phyloP scores from a whole-genome alignment of 345 rosid species.

The Acer campestre region DNA sequence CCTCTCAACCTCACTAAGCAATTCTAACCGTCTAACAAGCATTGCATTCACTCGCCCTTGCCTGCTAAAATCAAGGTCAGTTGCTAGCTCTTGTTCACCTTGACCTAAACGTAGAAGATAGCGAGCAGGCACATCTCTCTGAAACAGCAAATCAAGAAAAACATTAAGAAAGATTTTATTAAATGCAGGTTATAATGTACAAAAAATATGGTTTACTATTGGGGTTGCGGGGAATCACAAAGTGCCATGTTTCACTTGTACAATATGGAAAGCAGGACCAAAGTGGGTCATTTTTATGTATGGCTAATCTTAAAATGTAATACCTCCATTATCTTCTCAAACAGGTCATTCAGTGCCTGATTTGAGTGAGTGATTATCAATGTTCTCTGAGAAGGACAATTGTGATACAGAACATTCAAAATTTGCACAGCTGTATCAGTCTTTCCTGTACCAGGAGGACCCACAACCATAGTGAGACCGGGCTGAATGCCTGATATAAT shows the following conservation, averaged over 20 bases:
- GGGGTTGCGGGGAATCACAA: slow-evolving; percentile 1
- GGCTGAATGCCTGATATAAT: slow-evolving; percentile 98
- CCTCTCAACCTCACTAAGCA: slow-evolving; percentile 93
- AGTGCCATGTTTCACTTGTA: background rate
- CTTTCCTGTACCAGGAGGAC: slow-evolving; percentile 99
- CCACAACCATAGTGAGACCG: slow-evolving; percentile 97
- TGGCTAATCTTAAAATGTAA: slow-evolving; percentile 11
- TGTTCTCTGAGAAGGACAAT: slow-evolving; percentile 97
- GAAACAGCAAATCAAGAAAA: slow-evolving; percentile 33
- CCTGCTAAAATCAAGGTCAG: slow-evolving; percentile 97
- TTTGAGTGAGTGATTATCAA: slow-evolving; percentile 96
- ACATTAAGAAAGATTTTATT: slow-evolving; percentile 17
- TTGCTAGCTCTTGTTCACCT: slow-evolving; percentile 99
- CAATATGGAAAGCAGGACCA: background rate
- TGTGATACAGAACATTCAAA: slow-evolving; percentile 92
- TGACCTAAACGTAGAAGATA: slow-evolving; percentile 99
- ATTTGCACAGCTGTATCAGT: slow-evolving; percentile 99
- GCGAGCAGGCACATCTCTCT: slow-evolving; percentile 99
- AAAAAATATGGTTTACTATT: slow-evolving; percentile 8
- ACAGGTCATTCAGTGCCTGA: slow-evolving; percentile 98
- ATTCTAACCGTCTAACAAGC: slow-evolving; percentile 94
- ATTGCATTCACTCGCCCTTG: slow-evolving; percentile 98
- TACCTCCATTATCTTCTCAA: slow-evolving; percentile 98
- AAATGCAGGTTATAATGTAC: slow-evolving; percentile 2
- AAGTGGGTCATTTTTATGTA: background rate